Base-by-base conservation (phyloP, 2,329 filamentous ascomycete genomes). In the Fusarium cicatricum region DNA sequence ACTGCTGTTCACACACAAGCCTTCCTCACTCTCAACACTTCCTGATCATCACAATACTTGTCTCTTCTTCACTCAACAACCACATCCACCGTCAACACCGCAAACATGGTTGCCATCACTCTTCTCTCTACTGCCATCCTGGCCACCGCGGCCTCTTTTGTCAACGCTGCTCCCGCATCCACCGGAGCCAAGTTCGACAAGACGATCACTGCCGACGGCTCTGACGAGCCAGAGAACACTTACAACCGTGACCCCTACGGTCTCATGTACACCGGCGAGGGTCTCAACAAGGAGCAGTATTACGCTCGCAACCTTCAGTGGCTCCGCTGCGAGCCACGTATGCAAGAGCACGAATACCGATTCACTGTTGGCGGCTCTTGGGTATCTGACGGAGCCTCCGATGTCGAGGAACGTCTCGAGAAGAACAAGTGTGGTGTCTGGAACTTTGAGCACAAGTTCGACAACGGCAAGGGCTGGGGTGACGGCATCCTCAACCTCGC, bases 251-350 rank as follows among this genome's bases (percentile, higher is more conserved):
- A 40, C n/a, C 45, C 45, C 17, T 33, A 26, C 36, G 19, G 26
- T n/a, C 36, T 48, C 5, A 10, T 15, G 19, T 39, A 39, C 14
- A 15, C 14, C 7, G 37, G 39, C 31, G 23, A 33, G 11, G 14
- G 17, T 15, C 44, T 56, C 31, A 62, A 39, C 45, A n/a, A 46
- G n/a, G 34, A 33, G 2, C 47, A 66, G n/a, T 66, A 66, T 56
- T n/a, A 57, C 12, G 7, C 15, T 4, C 60, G 63, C 38, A 62
- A 62, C 41, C 56, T 50, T 36, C 64, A 58, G 45, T 66, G 61
- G 61, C 40, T 66, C 8, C 58, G 58, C 19, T 66, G 61, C 49
- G 41, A 52, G 12, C 28, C 26, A 11, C 16, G 26, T 4, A 4
- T 36, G 23, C 11, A 11, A 12, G 31, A 15, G 12, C 26, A 38